A percentile compares a stretch with the other conserved stretches of the same genome.
Conservation (phyloP, 2,329 filamentous ascomycete genomes). For the Pseudogymnoascus sp. region DNA sequence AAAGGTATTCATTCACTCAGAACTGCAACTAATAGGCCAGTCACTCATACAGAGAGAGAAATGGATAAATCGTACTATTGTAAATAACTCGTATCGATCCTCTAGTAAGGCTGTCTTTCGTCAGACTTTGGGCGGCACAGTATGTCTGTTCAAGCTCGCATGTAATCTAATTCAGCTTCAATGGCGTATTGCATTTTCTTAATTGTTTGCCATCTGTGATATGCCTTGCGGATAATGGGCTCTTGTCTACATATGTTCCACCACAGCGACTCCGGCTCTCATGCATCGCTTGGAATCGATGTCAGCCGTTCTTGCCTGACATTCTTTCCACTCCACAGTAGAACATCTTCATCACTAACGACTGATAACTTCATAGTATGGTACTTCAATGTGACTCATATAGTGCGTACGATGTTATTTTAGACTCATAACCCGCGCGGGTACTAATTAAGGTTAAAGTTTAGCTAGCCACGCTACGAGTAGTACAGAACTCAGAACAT, state of each 20-base stretch:
- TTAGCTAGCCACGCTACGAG: background rate
- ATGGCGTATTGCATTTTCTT: background rate
- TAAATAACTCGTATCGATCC: no score
- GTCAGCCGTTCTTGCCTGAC: background rate
- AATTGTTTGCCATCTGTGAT: background rate
- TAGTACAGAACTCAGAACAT: background rate
- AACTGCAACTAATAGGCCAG: no score
- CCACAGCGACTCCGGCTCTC: background rate
- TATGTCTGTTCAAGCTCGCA: no score
- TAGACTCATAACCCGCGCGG: background rate
- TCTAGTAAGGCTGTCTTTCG: no score
- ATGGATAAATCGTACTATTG: no score
- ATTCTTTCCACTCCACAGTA: background rate
- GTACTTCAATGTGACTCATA: background rate
- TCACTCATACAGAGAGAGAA: no score
- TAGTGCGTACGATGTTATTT: background rate
- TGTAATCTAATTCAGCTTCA: no score
- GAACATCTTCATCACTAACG: background rate
- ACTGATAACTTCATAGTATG: background rate
- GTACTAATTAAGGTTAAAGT: background rate
- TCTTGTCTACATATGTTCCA: background rate
- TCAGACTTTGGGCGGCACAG: no score
- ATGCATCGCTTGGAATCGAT: background rate
- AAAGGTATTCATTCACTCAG: no score
- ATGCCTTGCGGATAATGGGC: background rate